phyloP scores from a whole-genome alignment of 176 grass and related monocot genomes.

The Bothriochloa decipiens region DNA sequence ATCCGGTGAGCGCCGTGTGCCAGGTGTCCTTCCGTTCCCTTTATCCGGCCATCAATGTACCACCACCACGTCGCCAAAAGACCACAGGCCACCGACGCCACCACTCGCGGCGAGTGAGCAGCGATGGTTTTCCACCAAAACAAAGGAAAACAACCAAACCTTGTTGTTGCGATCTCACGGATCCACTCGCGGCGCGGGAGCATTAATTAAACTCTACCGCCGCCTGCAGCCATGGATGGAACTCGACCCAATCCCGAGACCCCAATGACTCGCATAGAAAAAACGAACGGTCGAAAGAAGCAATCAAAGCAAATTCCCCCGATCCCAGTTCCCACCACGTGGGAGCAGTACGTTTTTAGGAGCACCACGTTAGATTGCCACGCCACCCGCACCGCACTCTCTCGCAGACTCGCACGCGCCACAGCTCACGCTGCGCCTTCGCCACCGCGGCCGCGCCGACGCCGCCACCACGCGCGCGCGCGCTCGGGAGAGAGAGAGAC shows the following conservation, averaged over 20 bases:
- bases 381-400: background rate
- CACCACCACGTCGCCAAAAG: no score
- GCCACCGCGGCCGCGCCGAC: background rate
- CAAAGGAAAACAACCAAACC: background rate
- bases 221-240: no score
- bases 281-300: no score
- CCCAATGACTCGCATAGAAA: background rate
- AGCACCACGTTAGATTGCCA: background rate
- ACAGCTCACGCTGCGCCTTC: background rate
- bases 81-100: background rate
- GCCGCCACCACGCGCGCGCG: background rate
- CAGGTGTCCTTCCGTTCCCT: no score
- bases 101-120: background rate
- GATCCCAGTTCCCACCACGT: no score
- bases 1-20: no score
- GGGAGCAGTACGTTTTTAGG: no score
- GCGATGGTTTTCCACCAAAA: background rate
- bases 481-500: background rate
- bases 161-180: conserved; percentile 8
- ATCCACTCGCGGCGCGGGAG: background rate
- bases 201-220: no score
- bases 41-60: no score
- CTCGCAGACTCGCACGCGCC: background rate
- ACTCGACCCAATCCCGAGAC: conserved; percentile 11
- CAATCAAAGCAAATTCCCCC: background rate